Conservation (phyloP, 2,329 filamentous ascomycete species). For the Colletotrichum brevisporum region DNA sequence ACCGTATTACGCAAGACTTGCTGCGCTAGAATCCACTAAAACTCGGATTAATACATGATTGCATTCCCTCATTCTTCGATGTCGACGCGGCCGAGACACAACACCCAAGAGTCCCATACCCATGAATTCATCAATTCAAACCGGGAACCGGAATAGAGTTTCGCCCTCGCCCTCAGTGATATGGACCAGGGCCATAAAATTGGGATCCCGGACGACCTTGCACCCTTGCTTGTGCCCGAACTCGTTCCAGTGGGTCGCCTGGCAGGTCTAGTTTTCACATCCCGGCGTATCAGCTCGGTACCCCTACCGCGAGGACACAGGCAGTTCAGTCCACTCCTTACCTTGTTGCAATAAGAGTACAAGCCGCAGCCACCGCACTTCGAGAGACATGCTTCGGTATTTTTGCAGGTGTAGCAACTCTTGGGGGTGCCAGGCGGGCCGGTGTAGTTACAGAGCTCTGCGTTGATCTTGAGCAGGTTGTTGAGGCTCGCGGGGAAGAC, state of each 20-base stretch:
- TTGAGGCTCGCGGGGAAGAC: not conserved
- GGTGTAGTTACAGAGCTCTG: not conserved
- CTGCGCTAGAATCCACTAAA: no score
- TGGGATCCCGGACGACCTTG: not conserved
- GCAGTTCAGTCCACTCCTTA: not conserved
- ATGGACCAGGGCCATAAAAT: not conserved
- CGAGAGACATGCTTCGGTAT: not conserved
- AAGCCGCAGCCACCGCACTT: slow-evolving; percentile 13
- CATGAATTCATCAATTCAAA: no score
- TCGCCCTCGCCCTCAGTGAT: not conserved
- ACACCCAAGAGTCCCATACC: no score
- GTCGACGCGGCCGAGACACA: no score
- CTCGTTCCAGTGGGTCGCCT: not conserved
- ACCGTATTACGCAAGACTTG: no score
- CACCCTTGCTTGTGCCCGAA: slow-evolving; percentile 2
- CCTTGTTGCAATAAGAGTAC: slow-evolving; percentile 3
- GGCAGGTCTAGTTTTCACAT: not conserved
- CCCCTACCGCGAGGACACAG: not conserved
- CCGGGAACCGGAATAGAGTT: no score
- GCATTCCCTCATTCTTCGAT: no score
- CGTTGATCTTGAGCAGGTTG: slow-evolving; percentile 3
- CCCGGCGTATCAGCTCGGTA: not conserved
- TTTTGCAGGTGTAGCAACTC: not conserved
- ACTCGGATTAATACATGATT: no score
- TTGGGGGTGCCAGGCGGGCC: not conserved